Evolutionary conservation across 306 rosid genomes (phyloP).

Genomic region (Prinsepia uniflora): DNA sequence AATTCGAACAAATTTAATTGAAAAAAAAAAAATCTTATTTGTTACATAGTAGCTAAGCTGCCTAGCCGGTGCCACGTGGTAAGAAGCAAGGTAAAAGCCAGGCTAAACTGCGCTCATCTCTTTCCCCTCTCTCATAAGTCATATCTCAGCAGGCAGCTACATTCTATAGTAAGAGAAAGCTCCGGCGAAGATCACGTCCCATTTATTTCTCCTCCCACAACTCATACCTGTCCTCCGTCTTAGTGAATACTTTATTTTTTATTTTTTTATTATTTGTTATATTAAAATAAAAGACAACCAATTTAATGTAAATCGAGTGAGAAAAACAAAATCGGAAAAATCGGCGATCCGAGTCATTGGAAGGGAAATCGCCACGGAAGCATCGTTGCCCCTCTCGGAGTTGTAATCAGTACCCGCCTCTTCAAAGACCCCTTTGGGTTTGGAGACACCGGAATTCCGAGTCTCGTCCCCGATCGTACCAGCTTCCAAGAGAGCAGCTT

Average conservation of each 20-base stretch:
- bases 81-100: background rate
- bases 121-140: background rate
- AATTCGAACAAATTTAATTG: no score
- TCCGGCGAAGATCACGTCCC: slow-evolving; percentile 11
- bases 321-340: slow-evolving; percentile 7
- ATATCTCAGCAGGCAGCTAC: background rate
- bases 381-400: slow-evolving; percentile 2
- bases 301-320: background rate
- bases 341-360: slow-evolving; percentile 22
- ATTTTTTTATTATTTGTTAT: background rate
- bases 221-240: background rate
- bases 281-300: background rate
- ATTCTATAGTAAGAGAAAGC: slow-evolving; percentile 2
- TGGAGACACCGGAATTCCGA: slow-evolving; percentile 12
- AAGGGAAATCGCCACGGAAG: slow-evolving; percentile 20
- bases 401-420: slow-evolving; percentile 3
- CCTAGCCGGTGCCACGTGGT: background rate
- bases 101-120: background rate
- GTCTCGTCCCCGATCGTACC: background rate
- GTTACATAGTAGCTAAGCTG: background rate
- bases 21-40: background rate
- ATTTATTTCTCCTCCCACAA: background rate
- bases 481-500: background rate
- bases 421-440: slow-evolving; percentile 12
- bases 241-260: background rate